phyloP scores from a whole-genome alignment of 495 filamentous ascomycete species.

The Alectoria sarmentosa region DNA sequence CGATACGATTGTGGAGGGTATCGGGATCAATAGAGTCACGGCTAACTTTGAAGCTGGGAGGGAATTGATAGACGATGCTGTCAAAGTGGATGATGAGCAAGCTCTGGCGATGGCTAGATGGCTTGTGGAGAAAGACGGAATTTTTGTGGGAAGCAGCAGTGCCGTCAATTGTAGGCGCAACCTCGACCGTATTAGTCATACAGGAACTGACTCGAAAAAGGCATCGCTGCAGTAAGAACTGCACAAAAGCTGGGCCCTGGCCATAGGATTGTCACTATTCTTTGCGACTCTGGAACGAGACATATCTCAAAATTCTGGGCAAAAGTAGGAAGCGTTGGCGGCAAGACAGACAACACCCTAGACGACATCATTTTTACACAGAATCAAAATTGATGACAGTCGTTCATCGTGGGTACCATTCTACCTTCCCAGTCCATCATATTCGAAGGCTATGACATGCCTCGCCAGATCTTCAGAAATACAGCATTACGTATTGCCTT shows the following conservation, averaged over 20 bases:
- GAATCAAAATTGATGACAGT: not conserved
- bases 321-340: slow-evolving; percentile 63
- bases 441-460: not conserved
- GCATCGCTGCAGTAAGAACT: slow-evolving; percentile 75
- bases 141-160: slow-evolving; percentile 90
- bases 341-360: slow-evolving; percentile 43
- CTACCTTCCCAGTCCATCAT: not conserved
- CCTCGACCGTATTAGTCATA: not conserved
- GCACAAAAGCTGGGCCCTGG: slow-evolving; percentile 69
- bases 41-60: slow-evolving; percentile 85
- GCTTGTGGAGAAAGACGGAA: slow-evolving; percentile 91
- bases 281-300: slow-evolving; percentile 85
- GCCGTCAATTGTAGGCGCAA: slow-evolving; percentile 77
- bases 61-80: slow-evolving; percentile 78
- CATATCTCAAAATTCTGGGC: slow-evolving; percentile 96
- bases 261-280: slow-evolving; percentile 77
- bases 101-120: slow-evolving; percentile 88
- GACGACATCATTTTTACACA: slow-evolving; percentile 39
- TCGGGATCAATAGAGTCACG: slow-evolving; percentile 89
- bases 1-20: slow-evolving; percentile 92
- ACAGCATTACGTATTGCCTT: not conserved
- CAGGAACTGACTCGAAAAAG: slow-evolving; percentile 29
- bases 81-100: slow-evolving; percentile 86
- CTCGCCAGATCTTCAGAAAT: not conserved
- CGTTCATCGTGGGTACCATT: not conserved